Base-by-base conservation (phyloP, 164 flowering plant genomes). In the Tetracentron sinense region DNA sequence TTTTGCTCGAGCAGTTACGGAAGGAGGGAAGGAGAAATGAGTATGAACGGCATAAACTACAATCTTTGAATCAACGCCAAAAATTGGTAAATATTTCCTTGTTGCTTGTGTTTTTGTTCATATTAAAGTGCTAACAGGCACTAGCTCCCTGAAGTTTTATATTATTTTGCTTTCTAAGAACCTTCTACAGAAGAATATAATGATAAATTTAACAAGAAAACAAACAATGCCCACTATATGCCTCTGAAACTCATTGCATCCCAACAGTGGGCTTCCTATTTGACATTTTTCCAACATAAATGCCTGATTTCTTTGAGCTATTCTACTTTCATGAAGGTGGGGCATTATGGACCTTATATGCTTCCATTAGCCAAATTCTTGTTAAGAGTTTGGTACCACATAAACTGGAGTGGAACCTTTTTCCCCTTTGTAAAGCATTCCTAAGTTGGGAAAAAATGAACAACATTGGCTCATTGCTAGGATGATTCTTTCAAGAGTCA, bases 11-110 rank as follows among this genome's bases (percentile, higher is more conserved):
- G 56, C 85, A 95, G 99, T 74, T 95, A 74, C 76, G 82, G 62
- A 95, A 95, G 72, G 99, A 95, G 73, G 98, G 99, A 49, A 83
- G 98, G 66, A 87, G 85, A 76, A 92, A 87, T 69, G 98, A 95
- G 68, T 90, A 88, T 74, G 99, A 95, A 75, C 81, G 96, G 80
- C 98, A 90, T 69, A 95, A 95, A 72, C 77, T 95, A 62, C 95
- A 85, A 75, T 91, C 98, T 67, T 33, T 95, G 68, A 95, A 95
- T 80, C 98, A 95, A 68, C 94, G 98, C 16, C 99, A 92, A 74
- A 95, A 92, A 75, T 62, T 92, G 97, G 99, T 95, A 44, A 78
- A 81, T 7, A 54, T 50, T 67, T 65, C 11, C 53, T 46, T 60
- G 46, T 71, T 63, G 22, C 49, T 46, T 30, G 17, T 42, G 21